Percentiles rank a stretch among this genome's conserved stretches.
Evolutionary conservation across 495 filamentous ascomycete species (phyloP).

Genomic region (Penicillium paradoxum): DNA sequence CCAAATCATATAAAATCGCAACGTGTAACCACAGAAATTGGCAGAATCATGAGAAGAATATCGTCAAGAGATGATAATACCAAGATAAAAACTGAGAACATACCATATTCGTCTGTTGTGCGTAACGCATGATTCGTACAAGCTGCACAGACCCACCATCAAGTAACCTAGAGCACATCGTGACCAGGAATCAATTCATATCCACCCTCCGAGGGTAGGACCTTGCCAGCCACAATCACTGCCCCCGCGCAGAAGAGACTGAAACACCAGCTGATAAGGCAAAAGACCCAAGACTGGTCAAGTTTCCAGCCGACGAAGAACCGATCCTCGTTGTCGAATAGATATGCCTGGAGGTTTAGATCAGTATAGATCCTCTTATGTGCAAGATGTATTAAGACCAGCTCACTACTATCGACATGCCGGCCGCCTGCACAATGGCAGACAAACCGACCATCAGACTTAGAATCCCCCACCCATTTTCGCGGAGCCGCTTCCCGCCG

Average conservation of each 20-base stretch:
- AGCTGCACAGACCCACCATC: not conserved
- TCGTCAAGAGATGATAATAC: not conserved
- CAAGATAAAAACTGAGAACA: not conserved
- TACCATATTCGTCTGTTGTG: not conserved
- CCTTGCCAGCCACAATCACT: conserved; percentile 57
- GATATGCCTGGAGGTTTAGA: conserved; percentile 56
- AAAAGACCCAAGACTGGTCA: conserved; percentile 71
- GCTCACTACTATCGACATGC: conserved; percentile 77
- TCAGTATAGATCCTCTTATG: not conserved
- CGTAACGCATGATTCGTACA: not conserved
- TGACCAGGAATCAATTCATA: conserved; percentile 70
- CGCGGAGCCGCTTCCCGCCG: conserved; percentile 71
- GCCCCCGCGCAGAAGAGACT: conserved; percentile 56
- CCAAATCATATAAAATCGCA: not conserved
- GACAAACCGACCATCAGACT: conserved; percentile 57
- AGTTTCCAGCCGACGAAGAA: conserved; percentile 84
- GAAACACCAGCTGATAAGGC: conserved; percentile 66
- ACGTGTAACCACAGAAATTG: conserved; percentile 2
- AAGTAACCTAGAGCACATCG: conserved; percentile 13
- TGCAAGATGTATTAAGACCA: not conserved
- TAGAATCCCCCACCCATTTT: conserved; percentile 73
- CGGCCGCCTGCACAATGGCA: conserved; percentile 57
- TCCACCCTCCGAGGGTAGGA: conserved; percentile 75
- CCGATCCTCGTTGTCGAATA: conserved; percentile 79
- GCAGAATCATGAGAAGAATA: not conserved